These are phyloP conservation scores for Hura crepitans DNA, from an alignment of 441 rosid species.

Conservation along the genomic window DNA sequence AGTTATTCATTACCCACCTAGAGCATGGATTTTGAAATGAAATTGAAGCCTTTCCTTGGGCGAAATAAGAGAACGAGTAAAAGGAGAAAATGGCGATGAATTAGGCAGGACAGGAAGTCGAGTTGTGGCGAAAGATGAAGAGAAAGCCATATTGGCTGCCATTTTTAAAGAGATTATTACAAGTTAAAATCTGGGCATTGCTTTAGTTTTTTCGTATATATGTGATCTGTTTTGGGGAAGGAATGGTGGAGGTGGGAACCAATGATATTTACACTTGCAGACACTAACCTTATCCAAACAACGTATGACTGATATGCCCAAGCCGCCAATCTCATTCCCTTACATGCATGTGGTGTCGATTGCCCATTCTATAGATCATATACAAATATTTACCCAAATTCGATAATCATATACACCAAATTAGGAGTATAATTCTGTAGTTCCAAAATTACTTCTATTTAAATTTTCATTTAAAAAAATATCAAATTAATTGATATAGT, in stretches of 20 bases:
- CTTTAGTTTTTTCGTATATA: conserved; percentile 11
- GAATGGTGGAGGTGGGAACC: conserved; percentile 27
- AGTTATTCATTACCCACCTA: conserved; percentile 35
- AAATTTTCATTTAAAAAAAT: too few species aligned
- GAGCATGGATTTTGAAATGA: conserved; percentile 53
- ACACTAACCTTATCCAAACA: conserved; percentile 35
- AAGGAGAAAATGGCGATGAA: conserved; percentile 20
- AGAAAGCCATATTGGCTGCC: conserved; percentile 42
- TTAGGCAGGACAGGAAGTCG: conserved; percentile 23
- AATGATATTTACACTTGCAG: conserved; percentile 12
- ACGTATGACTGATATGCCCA: conserved; percentile 8
- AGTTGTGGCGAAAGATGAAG: conserved; percentile 25
- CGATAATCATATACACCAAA: too few species aligned
- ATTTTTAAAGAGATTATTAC: conserved; percentile 27
- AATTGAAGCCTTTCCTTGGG: conserved; percentile 23
- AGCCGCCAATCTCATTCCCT: conserved; percentile 8
- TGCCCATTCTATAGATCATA: not conserved
- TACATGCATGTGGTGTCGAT: not conserved
- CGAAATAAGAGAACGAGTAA: conserved; percentile 12
- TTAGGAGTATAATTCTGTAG: too few species aligned
- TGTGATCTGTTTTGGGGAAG: conserved; percentile 13
- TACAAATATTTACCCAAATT: too few species aligned
- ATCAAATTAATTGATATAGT: too few species aligned
- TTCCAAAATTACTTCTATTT: too few species aligned
- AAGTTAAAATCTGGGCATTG: conserved; percentile 10